phyloP scores from a whole-genome alignment of 495 filamentous ascomycete genomes.

The Bombardia bombarda region DNA sequence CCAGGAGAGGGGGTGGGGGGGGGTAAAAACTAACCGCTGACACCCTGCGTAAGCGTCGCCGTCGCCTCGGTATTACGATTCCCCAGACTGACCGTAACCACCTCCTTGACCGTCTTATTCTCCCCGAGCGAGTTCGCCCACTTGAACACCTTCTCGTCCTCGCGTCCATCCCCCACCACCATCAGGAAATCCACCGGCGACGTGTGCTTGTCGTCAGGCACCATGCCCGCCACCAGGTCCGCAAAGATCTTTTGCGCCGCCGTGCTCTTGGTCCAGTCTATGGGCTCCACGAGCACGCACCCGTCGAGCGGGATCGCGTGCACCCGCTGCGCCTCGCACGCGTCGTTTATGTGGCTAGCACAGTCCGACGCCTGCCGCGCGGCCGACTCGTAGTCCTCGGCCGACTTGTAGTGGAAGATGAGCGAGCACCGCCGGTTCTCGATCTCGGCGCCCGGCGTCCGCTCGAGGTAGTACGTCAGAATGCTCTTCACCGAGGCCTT shows the following conservation, averaged over 20 bases:
- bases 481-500: slow-evolving; percentile 69
- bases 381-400: slow-evolving; percentile 66
- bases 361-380: slow-evolving; percentile 74
- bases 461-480: slow-evolving; percentile 78
- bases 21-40: slow-evolving; percentile 56
- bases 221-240: slow-evolving; percentile 37
- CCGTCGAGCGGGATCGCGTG: slow-evolving; percentile 74
- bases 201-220: slow-evolving; percentile 27
- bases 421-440: slow-evolving; percentile 81
- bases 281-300: slow-evolving; percentile 71
- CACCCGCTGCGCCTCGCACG: slow-evolving; percentile 71
- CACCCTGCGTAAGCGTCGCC: slow-evolving; percentile 78
- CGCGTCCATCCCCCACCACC: slow-evolving; percentile 79
- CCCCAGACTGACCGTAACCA: slow-evolving; percentile 77
- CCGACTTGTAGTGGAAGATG: slow-evolving; percentile 78
- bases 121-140: slow-evolving; percentile 75
- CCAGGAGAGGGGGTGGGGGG: not conserved
- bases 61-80: slow-evolving; percentile 80
- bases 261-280: slow-evolving; percentile 74
- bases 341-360: slow-evolving; percentile 88
- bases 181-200: slow-evolving; percentile 70
- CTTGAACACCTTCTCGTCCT: slow-evolving; percentile 85
- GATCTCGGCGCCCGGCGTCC: slow-evolving; percentile 76
- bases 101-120: slow-evolving; percentile 48
- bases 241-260: slow-evolving; percentile 66